A percentile compares a stretch with the other conserved stretches of the same genome.
phyloP scores from a whole-genome alignment of 768 basidiomycete genomes.

The Strobilomyces confusus region DNA sequence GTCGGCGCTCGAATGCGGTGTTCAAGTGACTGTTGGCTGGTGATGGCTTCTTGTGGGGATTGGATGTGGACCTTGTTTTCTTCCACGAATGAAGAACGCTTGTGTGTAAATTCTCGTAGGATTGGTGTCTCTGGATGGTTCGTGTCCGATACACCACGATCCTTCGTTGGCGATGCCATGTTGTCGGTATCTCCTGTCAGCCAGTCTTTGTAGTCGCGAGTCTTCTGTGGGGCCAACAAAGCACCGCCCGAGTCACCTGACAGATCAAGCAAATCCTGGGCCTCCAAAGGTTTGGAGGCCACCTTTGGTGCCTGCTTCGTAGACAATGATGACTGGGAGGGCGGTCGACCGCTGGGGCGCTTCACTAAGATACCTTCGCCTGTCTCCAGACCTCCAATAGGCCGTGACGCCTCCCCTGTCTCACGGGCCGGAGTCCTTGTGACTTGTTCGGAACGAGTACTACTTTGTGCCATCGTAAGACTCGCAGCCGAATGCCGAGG shows the following conservation, averaged over 20 bases:
- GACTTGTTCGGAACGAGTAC: constrained; percentile 52
- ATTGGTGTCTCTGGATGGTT: constrained; percentile 39
- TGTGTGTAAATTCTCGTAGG: constrained; percentile 67
- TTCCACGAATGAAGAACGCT: constrained; percentile 66
- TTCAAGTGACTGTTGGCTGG: constrained; percentile 14
- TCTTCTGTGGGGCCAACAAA: constrained; percentile 16
- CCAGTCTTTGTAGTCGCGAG: constrained; percentile 56
- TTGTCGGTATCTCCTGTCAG: constrained; percentile 64
- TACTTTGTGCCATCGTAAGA: constrained; percentile 30
- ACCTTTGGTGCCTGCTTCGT: constrained; percentile 47
- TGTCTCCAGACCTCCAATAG: constrained; percentile 12
- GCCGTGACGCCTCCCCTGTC: constrained; percentile 9
- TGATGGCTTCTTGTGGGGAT: constrained; percentile 34
- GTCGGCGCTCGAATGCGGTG: constrained; percentile 1
- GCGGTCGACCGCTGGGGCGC: constrained; percentile 18
- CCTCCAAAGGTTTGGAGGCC: constrained; percentile 38
- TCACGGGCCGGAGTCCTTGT: constrained; percentile 54
- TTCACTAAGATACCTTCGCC: constrained; percentile 15
- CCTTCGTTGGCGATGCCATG: constrained; percentile 16
- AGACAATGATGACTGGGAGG: constrained; percentile 42
- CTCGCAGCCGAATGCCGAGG: constrained; percentile 14
- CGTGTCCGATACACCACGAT: constrained; percentile 8
- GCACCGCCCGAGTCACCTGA: constrained; percentile 7
- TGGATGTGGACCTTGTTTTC: constrained; percentile 33
- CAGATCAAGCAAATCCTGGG: constrained; percentile 18